Conservation (phyloP, 306 rosid genomes). For the Begonia fuchsioides region DNA sequence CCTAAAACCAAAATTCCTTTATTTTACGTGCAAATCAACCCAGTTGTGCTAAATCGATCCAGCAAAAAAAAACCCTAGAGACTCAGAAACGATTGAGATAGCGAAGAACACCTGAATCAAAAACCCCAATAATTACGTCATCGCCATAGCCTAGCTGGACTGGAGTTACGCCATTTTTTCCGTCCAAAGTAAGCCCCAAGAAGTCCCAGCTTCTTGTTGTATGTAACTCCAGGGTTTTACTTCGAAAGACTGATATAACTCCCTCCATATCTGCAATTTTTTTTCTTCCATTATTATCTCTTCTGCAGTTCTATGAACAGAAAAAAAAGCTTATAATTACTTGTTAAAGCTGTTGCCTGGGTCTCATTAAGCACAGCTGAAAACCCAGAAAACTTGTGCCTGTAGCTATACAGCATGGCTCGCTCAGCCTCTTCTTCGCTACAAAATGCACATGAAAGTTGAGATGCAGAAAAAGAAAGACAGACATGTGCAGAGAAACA, state of each 20-base stretch:
- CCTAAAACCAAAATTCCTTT: slow-evolving; percentile 8
- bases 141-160: slow-evolving; percentile 22
- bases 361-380: slow-evolving; percentile 42
- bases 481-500: not conserved
- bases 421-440: slow-evolving; percentile 36
- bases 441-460: not conserved
- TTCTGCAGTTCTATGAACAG: not conserved
- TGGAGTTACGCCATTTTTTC: not conserved
- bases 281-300: not conserved
- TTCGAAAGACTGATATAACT: slow-evolving; percentile 39
- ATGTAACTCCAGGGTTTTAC: slow-evolving; percentile 24
- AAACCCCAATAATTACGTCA: slow-evolving; percentile 28
- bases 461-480: not conserved
- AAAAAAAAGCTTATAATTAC: slow-evolving; percentile 12
- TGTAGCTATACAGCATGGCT: slow-evolving; percentile 48
- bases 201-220: slow-evolving; percentile 62
- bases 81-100: not conserved
- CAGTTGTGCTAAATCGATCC: not conserved
- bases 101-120: slow-evolving; percentile 32
- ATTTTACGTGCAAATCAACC: too few relatives aligned
- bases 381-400: slow-evolving; percentile 43
- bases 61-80: not conserved
- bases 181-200: slow-evolving; percentile 24
- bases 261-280: slow-evolving; percentile 31
- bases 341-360: slow-evolving; percentile 31